phyloP scores from a whole-genome alignment of 2,329 filamentous ascomycete genomes.

The Alternaria sp. region DNA sequence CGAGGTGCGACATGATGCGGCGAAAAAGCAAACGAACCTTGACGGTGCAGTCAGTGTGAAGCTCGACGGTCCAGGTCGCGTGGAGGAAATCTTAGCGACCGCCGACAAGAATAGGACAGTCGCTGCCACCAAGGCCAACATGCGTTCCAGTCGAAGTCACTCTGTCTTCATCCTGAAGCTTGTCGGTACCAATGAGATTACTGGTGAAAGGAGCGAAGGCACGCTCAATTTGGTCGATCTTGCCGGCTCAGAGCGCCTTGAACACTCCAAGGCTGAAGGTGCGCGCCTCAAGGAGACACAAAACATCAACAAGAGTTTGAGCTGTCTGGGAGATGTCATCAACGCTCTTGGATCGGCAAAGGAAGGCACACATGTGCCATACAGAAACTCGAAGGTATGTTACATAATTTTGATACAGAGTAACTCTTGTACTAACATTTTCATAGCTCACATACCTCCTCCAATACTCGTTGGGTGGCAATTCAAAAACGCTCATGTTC shows the following conservation, averaged over 20 bases:
- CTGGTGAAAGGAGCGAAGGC: slow-evolving; percentile 85
- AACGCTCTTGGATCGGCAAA: slow-evolving; percentile 87
- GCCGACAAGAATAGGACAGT: slow-evolving; percentile 89
- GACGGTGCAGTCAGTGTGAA: slow-evolving; percentile 79
- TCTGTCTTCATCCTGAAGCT: slow-evolving; percentile 90
- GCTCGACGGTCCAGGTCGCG: slow-evolving; percentile 80
- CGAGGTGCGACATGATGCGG: slow-evolving; percentile 86
- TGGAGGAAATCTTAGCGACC: slow-evolving; percentile 79
- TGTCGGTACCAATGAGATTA: slow-evolving; percentile 72
- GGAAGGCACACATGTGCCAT: slow-evolving; percentile 82
- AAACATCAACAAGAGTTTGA: slow-evolving; percentile 95
- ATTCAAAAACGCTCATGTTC: slow-evolving; percentile 98
- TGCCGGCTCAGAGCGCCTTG: slow-evolving; percentile 89
- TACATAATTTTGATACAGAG: not conserved
- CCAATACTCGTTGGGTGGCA: slow-evolving; percentile 92
- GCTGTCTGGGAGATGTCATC: slow-evolving; percentile 93
- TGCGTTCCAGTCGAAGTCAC: slow-evolving; percentile 91
- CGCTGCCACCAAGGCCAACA: slow-evolving; percentile 96
- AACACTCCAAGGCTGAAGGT: slow-evolving; percentile 85
- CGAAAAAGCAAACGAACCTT: slow-evolving; percentile 81
- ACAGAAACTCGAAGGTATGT: slow-evolving; percentile 88
- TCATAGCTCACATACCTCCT: slow-evolving; percentile 84
- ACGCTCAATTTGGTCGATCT: slow-evolving; percentile 96
- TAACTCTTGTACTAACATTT: slow-evolving; percentile 15
- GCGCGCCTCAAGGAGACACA: slow-evolving; percentile 92